Conservation (phyloP, 331 rosid species). For the Dryas integrifolia region DNA sequence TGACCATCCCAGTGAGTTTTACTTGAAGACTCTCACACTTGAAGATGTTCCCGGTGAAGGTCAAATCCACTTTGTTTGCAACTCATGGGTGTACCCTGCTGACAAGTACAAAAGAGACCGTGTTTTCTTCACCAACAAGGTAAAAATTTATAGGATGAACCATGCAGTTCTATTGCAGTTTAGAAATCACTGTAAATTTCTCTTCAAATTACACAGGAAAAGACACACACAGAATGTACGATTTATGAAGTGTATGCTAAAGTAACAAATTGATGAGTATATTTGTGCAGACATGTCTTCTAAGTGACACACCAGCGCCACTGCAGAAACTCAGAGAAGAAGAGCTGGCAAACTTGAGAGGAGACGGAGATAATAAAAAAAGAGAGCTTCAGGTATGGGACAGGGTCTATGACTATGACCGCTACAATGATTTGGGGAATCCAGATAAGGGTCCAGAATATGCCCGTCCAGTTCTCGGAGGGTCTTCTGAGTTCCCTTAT, state of each 20-base stretch:
- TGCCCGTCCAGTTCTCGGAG: constrained; percentile 42
- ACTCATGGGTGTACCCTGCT: constrained; percentile 32
- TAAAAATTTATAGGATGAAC: neutral
- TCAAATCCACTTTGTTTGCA: constrained; percentile 26
- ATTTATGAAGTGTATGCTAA: neutral
- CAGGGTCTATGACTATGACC: constrained; percentile 41
- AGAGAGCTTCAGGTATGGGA: constrained; percentile 43
- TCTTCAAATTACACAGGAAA: neutral
- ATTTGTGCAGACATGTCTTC: constrained; percentile 38
- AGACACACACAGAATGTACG: neutral
- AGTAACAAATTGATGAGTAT: neutral
- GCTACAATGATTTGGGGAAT: constrained; percentile 35
- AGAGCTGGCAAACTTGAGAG: constrained; percentile 42
- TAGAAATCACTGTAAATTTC: neutral
- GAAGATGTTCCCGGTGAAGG: constrained; percentile 28
- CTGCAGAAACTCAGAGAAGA: constrained; percentile 37
- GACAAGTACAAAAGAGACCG: constrained; percentile 1
- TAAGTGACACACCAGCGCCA: constrained; percentile 37
- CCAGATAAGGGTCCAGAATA: constrained; percentile 27
- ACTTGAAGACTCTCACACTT: constrained; percentile 29
- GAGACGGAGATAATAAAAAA: constrained; percentile 34
- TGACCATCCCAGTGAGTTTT: constrained; percentile 27
- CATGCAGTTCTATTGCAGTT: neutral
- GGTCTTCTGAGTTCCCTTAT: constrained; percentile 37
- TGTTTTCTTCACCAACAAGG: constrained; percentile 33